Evolutionary conservation across 257 asterid genomes (phyloP).

Genomic region (Solanum okadae): DNA sequence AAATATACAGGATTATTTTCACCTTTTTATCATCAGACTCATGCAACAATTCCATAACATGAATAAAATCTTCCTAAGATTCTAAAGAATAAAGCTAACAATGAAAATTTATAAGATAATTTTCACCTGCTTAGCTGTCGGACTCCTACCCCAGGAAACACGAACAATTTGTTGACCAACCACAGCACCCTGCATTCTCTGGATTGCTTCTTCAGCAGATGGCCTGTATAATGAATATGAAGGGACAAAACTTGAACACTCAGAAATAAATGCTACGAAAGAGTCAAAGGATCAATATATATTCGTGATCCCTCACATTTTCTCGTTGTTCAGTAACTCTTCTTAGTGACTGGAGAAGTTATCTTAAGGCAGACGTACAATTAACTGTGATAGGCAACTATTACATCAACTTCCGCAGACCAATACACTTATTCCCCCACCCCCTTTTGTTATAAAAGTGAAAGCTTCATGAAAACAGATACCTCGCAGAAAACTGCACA

Average conservation of each 20-base stretch:
- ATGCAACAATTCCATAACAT: neutral
- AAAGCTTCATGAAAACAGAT: neutral
- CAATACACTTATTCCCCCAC: neutral
- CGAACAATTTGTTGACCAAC: conserved; percentile 92
- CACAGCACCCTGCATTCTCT: conserved; percentile 81
- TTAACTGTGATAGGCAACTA: neutral
- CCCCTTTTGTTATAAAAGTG: neutral
- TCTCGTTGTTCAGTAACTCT: neutral
- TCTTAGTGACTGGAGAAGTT: neutral
- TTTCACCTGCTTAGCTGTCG: conserved; percentile 67
- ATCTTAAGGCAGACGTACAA: neutral
- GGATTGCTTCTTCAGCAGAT: conserved; percentile 93
- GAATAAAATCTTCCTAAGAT: neutral
- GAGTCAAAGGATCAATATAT: neutral
- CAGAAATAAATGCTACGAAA: neutral
- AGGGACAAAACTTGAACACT: neutral
- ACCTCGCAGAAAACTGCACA: conserved; percentile 86
- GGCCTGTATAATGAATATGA: conserved; percentile 29
- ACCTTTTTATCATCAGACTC: neutral
- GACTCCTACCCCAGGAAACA: conserved; percentile 92
- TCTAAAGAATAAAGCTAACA: neutral
- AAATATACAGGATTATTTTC: neutral
- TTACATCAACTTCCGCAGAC: neutral
- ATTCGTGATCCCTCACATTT: neutral
- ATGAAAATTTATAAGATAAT: neutral